Base-by-base conservation (phyloP, 2,329 filamentous ascomycete species). In the Didymella sp. region DNA sequence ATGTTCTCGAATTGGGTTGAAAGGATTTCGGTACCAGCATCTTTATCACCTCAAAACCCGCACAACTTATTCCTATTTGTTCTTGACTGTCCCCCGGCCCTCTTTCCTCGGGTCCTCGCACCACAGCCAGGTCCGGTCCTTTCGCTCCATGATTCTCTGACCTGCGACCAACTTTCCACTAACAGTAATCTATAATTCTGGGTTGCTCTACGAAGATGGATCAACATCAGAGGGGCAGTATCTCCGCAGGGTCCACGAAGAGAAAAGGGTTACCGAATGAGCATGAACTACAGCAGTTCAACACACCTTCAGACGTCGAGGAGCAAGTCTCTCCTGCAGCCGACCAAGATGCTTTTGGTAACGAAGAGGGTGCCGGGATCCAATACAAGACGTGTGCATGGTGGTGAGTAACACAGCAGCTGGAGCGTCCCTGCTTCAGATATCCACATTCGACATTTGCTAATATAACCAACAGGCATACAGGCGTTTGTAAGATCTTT, bases 371-470 rank as follows among this genome's bases (percentile, higher is more conserved):
- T 3, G 71, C 70, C 5, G 78, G 80, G 53, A 77, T 84, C 52
- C 79, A 84, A 59, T 84, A 83, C 67, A 80, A 80, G 62, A 80
- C 79, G 0, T 76, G 82, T 74, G 74, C 74, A 54, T 85, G 82
- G 82, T 78, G 76, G 76, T 76, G 72, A 59, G 72, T 73, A 62
- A 15, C 33, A 2, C 9, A 21, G 22, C 15, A 25, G 40, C 17
- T 43, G 17, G 8, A 42, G 17, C 22, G 8, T 27, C 27, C 6
- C 22, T 13, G 6, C 21, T n/a, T 21, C 24, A 25, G 4, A 17
- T 31, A 28, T 35, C 52, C 22, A 15, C 27, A 33, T 2, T 12
- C 7, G 2, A 3, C 4, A 1, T 7, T 17, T 13, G 25, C 51
- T 59, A 17, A 59, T 25, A 13, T 8, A 3, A 17, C 2, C 2